Evolutionary conservation across 116 monocot species (phyloP).

Genomic region (Trichopus zeylanicus): DNA sequence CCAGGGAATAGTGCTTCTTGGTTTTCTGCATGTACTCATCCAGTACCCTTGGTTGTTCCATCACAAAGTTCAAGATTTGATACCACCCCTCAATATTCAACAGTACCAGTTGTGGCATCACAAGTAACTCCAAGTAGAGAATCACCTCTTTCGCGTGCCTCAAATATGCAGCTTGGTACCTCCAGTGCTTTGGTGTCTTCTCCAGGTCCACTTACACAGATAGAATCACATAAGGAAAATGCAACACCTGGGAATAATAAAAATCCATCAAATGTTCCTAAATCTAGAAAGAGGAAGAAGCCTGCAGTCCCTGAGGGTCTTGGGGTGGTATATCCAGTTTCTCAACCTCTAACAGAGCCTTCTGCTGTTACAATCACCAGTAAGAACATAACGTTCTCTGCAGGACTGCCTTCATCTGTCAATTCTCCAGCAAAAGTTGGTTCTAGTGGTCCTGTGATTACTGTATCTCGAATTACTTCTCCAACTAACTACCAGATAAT

Average conservation of each 20-base stretch:
- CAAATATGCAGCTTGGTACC: constrained; percentile 32
- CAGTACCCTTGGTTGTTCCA: constrained; percentile 36
- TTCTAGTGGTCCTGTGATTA: constrained; percentile 13
- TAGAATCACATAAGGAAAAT: constrained; percentile 19
- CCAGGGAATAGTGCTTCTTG: constrained; percentile 31
- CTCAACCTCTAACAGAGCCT: constrained; percentile 24
- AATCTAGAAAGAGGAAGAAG: constrained; percentile 72
- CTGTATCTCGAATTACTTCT: constrained; percentile 16
- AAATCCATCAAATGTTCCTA: constrained; percentile 26
- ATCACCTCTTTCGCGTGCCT: constrained; percentile 16
- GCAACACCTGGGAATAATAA: constrained; percentile 17
- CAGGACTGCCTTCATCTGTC: constrained; percentile 12
- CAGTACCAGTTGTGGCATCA: constrained; percentile 37
- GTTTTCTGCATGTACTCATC: constrained; percentile 34
- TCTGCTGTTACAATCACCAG: constrained; percentile 17
- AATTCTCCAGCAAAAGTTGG: constrained; percentile 18
- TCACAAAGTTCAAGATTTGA: constrained; percentile 40
- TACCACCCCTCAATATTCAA: constrained; percentile 19
- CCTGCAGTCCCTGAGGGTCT: constrained; percentile 17
- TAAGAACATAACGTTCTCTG: constrained; percentile 6
- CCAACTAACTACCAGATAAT: constrained; percentile 41
- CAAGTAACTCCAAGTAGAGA: constrained; percentile 46
- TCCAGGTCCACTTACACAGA: constrained; percentile 11
- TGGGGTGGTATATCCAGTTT: constrained; percentile 11
- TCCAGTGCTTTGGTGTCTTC: constrained; percentile 28